Conservation (phyloP, 768 basidiomycete species). For the Russula sp. region DNA sequence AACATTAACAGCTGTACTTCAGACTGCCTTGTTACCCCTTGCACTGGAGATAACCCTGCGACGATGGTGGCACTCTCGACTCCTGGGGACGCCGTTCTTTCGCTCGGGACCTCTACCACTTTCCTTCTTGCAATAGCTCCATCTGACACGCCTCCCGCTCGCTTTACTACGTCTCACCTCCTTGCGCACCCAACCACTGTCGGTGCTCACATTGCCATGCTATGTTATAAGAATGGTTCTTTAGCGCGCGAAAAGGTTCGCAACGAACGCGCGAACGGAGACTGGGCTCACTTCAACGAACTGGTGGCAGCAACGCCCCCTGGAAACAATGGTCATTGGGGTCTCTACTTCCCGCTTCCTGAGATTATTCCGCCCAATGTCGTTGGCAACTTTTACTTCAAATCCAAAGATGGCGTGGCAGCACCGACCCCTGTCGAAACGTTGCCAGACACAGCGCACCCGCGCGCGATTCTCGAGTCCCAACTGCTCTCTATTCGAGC, state of each 20-base stretch:
- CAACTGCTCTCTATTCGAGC: slow-evolving; percentile 79
- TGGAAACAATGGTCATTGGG: slow-evolving; percentile 56
- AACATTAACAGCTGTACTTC: background rate
- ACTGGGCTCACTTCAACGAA: slow-evolving; percentile 68
- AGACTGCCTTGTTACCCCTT: slow-evolving; percentile 78
- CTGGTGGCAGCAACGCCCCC: slow-evolving; percentile 48
- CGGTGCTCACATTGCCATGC: slow-evolving; percentile 76
- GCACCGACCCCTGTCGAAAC: slow-evolving; percentile 25
- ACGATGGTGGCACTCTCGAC: slow-evolving; percentile 69
- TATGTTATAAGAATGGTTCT: slow-evolving; percentile 88
- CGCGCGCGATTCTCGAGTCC: slow-evolving; percentile 76
- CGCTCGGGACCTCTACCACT: slow-evolving; percentile 85
- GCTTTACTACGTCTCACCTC: slow-evolving; percentile 70
- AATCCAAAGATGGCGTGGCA: slow-evolving; percentile 28
- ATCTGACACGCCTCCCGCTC: slow-evolving; percentile 52
- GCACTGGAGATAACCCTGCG: slow-evolving; percentile 88
- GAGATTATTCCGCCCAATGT: slow-evolving; percentile 86
- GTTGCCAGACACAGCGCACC: slow-evolving; percentile 46
- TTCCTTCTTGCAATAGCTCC: slow-evolving; percentile 74
- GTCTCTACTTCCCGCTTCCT: slow-evolving; percentile 76
- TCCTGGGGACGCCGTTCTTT: slow-evolving; percentile 78
- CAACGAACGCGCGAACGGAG: slow-evolving; percentile 50
- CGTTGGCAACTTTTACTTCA: slow-evolving; percentile 64
- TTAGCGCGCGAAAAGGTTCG: slow-evolving; percentile 75
- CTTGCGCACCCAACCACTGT: slow-evolving; percentile 61